Evolutionary conservation across 352 stramenopile species (phyloP).

Genomic region (Pythium oligandrum): DNA sequence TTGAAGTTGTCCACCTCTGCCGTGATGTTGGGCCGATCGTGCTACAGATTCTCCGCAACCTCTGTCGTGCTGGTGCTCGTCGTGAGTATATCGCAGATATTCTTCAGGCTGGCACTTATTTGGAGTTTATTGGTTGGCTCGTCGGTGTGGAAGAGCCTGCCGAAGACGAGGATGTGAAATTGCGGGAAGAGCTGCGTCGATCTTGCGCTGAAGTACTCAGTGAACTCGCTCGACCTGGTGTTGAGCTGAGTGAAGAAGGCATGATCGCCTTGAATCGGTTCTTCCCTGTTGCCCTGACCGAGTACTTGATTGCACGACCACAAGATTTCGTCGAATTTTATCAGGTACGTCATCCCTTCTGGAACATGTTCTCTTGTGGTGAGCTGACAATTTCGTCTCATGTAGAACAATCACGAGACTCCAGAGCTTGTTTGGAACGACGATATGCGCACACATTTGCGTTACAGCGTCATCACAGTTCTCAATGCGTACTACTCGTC

Average conservation of each 20-base stretch:
- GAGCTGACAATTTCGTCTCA: constrained; percentile 5
- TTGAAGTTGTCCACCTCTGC: constrained; percentile 66
- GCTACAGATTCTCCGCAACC: constrained; percentile 60
- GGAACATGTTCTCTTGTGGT: background rate
- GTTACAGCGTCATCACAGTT: constrained; percentile 60
- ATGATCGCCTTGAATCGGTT: constrained; percentile 56
- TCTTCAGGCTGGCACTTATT: constrained; percentile 61
- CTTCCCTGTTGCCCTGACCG: constrained; percentile 59
- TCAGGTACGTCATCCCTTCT: constrained; percentile 25
- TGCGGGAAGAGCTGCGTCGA: constrained; percentile 46
- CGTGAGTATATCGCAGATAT: constrained; percentile 52
- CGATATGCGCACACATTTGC: constrained; percentile 80
- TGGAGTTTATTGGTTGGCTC: constrained; percentile 80
- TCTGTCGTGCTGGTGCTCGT: constrained; percentile 45
- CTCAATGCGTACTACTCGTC: constrained; percentile 76
- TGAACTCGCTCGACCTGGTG: constrained; percentile 46
- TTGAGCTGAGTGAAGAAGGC: constrained; percentile 43
- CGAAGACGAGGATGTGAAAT: constrained; percentile 54
- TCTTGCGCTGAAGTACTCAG: constrained; percentile 59
- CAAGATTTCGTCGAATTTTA: constrained; percentile 54
- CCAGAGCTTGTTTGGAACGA: constrained; percentile 94
- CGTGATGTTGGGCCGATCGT: constrained; percentile 45
- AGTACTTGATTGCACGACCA: constrained; percentile 46
- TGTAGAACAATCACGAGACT: constrained; percentile 87
- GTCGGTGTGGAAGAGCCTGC: constrained; percentile 59